Percentiles rank a stretch among this genome's conserved stretches.
Conservation (phyloP, 1,284 basidiomycete genomes). For the Trichosporon asahii region DNA sequence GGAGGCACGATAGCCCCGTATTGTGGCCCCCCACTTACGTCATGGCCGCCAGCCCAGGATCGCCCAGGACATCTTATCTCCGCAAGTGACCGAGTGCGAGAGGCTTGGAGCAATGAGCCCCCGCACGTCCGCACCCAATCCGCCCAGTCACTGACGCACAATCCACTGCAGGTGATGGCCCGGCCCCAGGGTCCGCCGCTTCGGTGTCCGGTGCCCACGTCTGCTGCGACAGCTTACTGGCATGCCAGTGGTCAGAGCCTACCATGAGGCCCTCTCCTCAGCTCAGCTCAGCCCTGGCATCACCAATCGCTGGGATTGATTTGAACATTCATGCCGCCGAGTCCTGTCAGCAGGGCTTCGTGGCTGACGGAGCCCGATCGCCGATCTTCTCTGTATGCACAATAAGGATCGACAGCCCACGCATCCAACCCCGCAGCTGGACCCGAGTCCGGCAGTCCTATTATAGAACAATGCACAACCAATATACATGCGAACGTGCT, state of each 20-base stretch:
- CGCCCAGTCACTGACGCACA: not conserved
- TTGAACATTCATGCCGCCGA: not conserved
- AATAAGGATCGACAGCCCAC: not conserved
- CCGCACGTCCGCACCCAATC: not conserved
- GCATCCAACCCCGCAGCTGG: not conserved
- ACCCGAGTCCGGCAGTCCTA: not conserved
- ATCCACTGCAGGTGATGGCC: not conserved
- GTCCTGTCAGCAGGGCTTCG: not conserved
- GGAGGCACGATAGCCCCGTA: not conserved
- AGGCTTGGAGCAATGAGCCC: not conserved
- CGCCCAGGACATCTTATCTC: not conserved
- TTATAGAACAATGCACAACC: not conserved
- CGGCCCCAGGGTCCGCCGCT: not conserved
- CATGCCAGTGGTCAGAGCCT: not conserved
- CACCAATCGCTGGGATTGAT: not conserved
- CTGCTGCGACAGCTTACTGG: not conserved
- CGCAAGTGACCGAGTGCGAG: constrained; percentile 7
- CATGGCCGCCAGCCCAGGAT: not conserved
- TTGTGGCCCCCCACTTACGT: constrained; percentile 1
- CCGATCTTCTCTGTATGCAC: not conserved
- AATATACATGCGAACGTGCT: not conserved
- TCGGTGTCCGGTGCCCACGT: not conserved
- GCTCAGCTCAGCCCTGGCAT: not conserved
- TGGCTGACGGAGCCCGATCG: not conserved
- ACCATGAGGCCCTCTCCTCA: not conserved